These are phyloP conservation scores for Polytrichum commune DNA, from an alignment of 225 moss, liverwort and hornwort species.

Conservation along the genomic window DNA sequence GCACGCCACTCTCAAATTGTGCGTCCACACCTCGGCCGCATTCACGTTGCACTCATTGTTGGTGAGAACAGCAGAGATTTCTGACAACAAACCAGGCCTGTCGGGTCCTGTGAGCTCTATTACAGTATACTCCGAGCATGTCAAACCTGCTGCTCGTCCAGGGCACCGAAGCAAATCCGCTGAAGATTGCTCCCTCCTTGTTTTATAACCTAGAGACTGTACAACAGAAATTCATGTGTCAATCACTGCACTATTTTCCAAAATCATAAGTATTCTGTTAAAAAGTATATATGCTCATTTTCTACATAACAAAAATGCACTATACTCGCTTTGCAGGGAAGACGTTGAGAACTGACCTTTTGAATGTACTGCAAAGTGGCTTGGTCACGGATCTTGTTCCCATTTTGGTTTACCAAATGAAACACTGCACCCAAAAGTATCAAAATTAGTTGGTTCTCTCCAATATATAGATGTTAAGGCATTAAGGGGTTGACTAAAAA, in stretches of 20 bases:
- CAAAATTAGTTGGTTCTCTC: too few species aligned
- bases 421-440: conserved; percentile 24
- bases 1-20: conserved; percentile 47
- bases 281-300: background rate
- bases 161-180: conserved; percentile 25
- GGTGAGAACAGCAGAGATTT: conserved; percentile 50
- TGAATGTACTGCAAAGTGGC: conserved; percentile 25
- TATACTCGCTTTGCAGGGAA: too few species aligned
- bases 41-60: conserved; percentile 47
- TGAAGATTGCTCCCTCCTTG: conserved; percentile 34
- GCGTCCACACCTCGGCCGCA: conserved; percentile 63
- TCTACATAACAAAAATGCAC: too few species aligned
- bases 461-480: too few species aligned
- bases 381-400: conserved; percentile 27
- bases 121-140: conserved; percentile 32
- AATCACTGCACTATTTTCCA: too few species aligned
- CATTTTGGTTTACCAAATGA: conserved; percentile 35
- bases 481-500: too few species aligned
- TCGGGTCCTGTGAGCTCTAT: conserved; percentile 55
- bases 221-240: background rate
- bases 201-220: conserved; percentile 41
- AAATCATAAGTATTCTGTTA: background rate
- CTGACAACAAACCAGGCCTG: conserved; percentile 40
- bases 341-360: conserved; percentile 19
- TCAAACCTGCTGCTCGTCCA: conserved; percentile 21